Evolutionary conservation across 176 grass and related monocot species (phyloP), one percentile per base, ranked within the genome.

Genomic region (Coix lacrymajobi): DNA sequence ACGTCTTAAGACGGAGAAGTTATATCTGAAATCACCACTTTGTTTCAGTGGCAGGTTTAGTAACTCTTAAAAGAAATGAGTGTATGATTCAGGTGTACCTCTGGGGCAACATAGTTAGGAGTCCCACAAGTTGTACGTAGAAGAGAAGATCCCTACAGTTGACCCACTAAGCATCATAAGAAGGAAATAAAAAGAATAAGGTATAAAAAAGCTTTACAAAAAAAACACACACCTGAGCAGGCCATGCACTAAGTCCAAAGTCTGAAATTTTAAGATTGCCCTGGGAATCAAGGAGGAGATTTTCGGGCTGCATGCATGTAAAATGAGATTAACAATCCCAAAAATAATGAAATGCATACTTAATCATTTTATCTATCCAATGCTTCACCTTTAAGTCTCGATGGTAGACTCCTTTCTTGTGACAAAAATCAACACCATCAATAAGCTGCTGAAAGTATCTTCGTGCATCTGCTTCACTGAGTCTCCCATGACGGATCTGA

Each of bases 201-300:
- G 45, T 48, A 36, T 2, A 4, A 40, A 52, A 17, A 83, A 56
- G 45, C 46, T 54, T 88, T 15, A 69, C 74, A 91, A 89, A 58
- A 91, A 89, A 58, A 37, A 83, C 66, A 68, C 8, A 66, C 39
- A 98, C 96, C 89, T 92, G 87, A 28, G 80, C 91, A 88, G 96
- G 93, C 91, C 88, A 90, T 44, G 96, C 96, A 64, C 96, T 98
- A 19, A 98, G 89, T 85, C 96, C 96, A 14, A 98, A 98, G 83
- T 98, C 96, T 67, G 96, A 98, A 90, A 98, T 98, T 98, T 93
- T 98, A 73, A 98, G 86, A 88, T 90, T 95, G 54, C 96, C 96
- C 88, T 98, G 96, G 7, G 92, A 98, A 40, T 98, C 93, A 56
- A 98, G 96, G 24, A 98, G 92, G 32, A 98, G 92, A 85, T 98